These are phyloP conservation scores for Ilyonectria mors-panacis DNA, from an alignment of 2,329 filamentous ascomycete species.

Conservation along the genomic window DNA sequence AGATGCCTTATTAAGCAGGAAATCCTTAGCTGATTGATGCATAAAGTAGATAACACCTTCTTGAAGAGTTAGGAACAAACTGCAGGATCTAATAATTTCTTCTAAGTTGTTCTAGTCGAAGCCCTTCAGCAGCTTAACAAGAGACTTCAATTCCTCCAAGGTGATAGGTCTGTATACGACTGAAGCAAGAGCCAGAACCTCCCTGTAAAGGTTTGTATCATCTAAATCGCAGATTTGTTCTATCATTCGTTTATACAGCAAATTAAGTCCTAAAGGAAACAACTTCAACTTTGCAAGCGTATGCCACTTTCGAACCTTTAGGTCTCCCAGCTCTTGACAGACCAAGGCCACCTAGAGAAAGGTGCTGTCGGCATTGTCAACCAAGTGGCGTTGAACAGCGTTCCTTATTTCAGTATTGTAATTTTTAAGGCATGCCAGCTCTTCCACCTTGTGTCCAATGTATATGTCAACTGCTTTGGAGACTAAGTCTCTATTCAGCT, in stretches of 20 bases:
- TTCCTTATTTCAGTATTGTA: constrained; percentile 10
- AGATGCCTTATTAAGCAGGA: constrained; percentile 48
- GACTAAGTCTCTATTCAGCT: neutral
- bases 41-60: constrained; percentile 53
- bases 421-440: neutral
- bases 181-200: constrained; percentile 52
- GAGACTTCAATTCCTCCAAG: constrained; percentile 50
- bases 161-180: constrained; percentile 55
- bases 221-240: constrained; percentile 47
- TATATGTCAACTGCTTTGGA: neutral
- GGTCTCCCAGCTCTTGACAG: constrained; percentile 31
- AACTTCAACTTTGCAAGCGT: constrained; percentile 33
- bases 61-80: constrained; percentile 57
- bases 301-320: constrained; percentile 9
- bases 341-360: constrained; percentile 46
- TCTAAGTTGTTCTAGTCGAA: constrained; percentile 34
- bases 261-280: constrained; percentile 54
- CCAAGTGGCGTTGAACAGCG: constrained; percentile 37
- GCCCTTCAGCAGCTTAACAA: constrained; percentile 38
- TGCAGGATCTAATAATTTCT: constrained; percentile 51
- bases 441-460: neutral
- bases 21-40: constrained; percentile 62
- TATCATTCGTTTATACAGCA: constrained; percentile 58
- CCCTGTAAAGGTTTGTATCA: constrained; percentile 49
- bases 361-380: constrained; percentile 54